phyloP scores from a whole-genome alignment of 192 early-diverging fungal species.

The Coemansia asiatica region DNA sequence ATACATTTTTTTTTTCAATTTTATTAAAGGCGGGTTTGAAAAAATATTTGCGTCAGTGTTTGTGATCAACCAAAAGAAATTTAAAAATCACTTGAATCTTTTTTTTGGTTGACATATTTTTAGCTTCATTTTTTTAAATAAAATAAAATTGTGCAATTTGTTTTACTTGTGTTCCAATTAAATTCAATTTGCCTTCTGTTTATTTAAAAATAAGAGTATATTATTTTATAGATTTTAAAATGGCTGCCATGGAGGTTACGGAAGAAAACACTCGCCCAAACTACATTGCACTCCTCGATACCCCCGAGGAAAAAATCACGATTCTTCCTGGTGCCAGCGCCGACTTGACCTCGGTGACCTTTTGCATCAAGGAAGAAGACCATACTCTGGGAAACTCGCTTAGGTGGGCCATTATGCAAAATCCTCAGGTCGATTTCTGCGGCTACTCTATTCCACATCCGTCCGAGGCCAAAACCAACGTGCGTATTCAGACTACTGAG shows the following conservation, averaged over 20 bases:
- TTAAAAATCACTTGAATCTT: no score
- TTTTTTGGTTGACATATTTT: no score
- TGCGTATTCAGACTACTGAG: constrained; percentile 89
- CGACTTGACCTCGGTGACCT: constrained; percentile 81
- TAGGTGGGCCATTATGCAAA: constrained; percentile 92
- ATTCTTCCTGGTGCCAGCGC: constrained; percentile 59
- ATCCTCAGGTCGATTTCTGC: constrained; percentile 87
- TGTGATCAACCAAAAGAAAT: no score
- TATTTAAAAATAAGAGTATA: neutral
- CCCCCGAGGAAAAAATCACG: constrained; percentile 43
- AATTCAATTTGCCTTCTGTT: neutral
- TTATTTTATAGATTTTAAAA: neutral
- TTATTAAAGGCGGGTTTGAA: no score
- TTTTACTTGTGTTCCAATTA: neutral
- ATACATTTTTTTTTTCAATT: no score
- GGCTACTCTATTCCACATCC: constrained; percentile 98
- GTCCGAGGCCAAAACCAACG: constrained; percentile 85
- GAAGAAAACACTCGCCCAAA: neutral
- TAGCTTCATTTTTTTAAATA: neutral
- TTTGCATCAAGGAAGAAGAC: constrained; percentile 89
- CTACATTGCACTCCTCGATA: constrained; percentile 45
- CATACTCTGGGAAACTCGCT: constrained; percentile 96
- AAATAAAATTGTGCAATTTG: neutral
- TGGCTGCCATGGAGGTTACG: neutral
- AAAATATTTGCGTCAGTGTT: no score